Conservation (phyloP, 257 asterid species). For the Gynochthodes officinalis region DNA sequence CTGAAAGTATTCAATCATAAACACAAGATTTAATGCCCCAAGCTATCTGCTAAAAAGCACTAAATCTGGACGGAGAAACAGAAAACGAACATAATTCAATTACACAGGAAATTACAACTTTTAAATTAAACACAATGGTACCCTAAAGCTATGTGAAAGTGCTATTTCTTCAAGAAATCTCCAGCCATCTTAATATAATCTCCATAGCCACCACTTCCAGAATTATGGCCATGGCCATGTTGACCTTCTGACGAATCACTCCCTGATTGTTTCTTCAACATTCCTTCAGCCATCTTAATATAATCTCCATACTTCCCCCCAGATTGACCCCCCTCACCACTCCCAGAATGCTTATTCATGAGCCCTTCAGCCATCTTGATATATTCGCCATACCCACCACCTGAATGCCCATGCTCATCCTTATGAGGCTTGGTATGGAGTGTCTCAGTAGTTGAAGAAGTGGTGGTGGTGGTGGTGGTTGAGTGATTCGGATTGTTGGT, state of each 20-base stretch:
- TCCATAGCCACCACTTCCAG: constrained; percentile 39
- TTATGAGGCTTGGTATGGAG: constrained; percentile 16
- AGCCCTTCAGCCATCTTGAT: constrained; percentile 21
- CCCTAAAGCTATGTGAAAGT: neutral
- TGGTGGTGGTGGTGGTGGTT: constrained; percentile 6
- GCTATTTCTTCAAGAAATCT: constrained; percentile 43
- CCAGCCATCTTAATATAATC: constrained; percentile 44
- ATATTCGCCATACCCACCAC: constrained; percentile 13
- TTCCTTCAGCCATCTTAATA: constrained; percentile 12
- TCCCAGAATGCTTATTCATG: constrained; percentile 1
- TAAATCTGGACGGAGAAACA: neutral
- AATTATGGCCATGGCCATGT: constrained; percentile 7
- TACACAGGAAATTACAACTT: neutral
- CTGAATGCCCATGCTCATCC: constrained; percentile 14
- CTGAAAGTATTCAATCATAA: too few relatives aligned
- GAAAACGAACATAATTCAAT: neutral
- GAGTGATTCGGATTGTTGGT: neutral
- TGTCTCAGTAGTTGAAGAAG: constrained; percentile 9
- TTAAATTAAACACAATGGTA: neutral
- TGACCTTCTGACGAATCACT: neutral
- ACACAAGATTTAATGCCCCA: neutral
- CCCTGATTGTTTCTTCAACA: constrained; percentile 10
- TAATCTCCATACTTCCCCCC: constrained; percentile 10
- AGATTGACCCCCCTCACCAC: neutral
- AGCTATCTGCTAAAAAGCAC: neutral